Percentiles rank a stretch among this genome's conserved stretches.
Conservation (phyloP, 225 moss, liverwort and hornwort species). For the Physcomitrellopsis africana region DNA sequence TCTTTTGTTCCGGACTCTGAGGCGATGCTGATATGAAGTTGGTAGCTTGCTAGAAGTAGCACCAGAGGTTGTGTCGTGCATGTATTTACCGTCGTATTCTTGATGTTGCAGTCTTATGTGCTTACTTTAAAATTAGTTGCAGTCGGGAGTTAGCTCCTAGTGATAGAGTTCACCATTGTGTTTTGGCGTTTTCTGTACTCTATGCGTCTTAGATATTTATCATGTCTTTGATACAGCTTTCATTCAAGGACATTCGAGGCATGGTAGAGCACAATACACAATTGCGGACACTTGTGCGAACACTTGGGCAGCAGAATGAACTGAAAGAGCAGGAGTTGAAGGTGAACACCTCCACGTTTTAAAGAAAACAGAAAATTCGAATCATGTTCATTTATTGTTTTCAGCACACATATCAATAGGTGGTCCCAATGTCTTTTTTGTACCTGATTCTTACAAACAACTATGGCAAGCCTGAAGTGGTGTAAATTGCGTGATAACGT, state of each 20-base stretch:
- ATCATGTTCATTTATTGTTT: no score
- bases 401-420: neutral
- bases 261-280: conserved; percentile 98
- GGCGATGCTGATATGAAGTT: neutral
- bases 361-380: no score
- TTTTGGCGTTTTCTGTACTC: neutral
- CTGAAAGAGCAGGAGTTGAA: conserved; percentile 83
- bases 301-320: conserved; percentile 89
- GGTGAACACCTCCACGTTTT: conserved; percentile 29
- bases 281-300: conserved; percentile 80
- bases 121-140: neutral
- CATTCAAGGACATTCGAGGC: conserved; percentile 94
- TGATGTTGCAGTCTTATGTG: neutral
- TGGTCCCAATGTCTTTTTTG: neutral
- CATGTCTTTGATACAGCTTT: conserved; percentile 50
- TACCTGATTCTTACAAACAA: neutral
- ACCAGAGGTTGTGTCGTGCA: neutral
- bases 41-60: neutral
- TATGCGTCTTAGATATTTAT: neutral
- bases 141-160: neutral
- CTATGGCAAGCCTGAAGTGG: conserved; percentile 6
- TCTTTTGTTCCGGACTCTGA: neutral
- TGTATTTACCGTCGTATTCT: neutral
- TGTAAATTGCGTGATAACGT: neutral
- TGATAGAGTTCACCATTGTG: neutral